Evolutionary conservation across 352 stramenopile species (phyloP), one percentile per base, ranked within the genome.

Genomic region (Lagenidium giganteum): DNA sequence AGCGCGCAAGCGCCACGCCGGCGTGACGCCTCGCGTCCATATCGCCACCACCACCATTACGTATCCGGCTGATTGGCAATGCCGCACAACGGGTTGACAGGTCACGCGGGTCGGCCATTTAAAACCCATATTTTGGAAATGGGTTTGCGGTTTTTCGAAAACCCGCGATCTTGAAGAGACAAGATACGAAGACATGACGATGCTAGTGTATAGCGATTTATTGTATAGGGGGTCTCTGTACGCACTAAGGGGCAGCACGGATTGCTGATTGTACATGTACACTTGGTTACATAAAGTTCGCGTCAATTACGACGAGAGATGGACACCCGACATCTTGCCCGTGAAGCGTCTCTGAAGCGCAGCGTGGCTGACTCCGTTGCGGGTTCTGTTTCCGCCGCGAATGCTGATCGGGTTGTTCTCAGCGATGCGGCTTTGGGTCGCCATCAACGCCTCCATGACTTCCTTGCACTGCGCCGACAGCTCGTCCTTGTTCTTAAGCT

Each of bases 401-500:
- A 70, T 73, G 58, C 86, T 88, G 31, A 88, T 48, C 32, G 59
- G 26, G 40, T 87, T 56, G 64, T 87, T 88, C 50, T 91, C 78
- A 32, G 68, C 48, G 11, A 91, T 73, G 27, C 73, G 70, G 38
- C 77, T 78, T 41, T 80, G 68, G 14, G 73, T 70, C 42, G 70
- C 63, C 25, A 68, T 79, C 20, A 88, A 50, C 58, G 67, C 71
- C 40, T 87, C 55, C 61, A 91, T 83, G 44, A 88, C 73, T 38
- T 88, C 70, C 51, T 85, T 85, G 61, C 78, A 91, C 17, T 61
- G 69, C 33, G 44, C 50, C 32, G 72, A 74, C 13, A 91, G 64
- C 49, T 91, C 74, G 51, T 91, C 78, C 64, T 88, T 88, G 57
- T 88, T 88, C 57, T 86, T 88, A 8, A 86, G 59, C 23, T 56